Percentiles rank a stretch among this genome's conserved stretches.
phyloP scores from a whole-genome alignment of 1,139 yeast species.

The Nadsonia starkeyi-henricii region DNA sequence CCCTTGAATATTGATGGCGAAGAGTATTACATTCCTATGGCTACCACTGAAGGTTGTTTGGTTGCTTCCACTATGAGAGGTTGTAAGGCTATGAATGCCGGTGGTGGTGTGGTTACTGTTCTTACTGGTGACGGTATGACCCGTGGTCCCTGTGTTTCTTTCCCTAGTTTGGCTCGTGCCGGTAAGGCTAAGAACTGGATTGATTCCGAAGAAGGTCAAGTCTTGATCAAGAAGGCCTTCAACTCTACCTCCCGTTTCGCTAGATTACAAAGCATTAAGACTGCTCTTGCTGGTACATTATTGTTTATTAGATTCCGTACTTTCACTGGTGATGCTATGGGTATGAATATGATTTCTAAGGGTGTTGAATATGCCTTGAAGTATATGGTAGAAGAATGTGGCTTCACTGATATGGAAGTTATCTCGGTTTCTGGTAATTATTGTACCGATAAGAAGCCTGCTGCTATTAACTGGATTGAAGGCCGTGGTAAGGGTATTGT shows the following conservation, averaged over 20 bases:
- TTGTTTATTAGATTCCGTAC: conserved; percentile 86
- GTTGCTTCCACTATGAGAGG: conserved; percentile 99
- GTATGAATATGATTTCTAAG: conserved; percentile 98
- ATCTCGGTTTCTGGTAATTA: conserved; percentile 93
- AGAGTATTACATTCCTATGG: conserved; percentile 90
- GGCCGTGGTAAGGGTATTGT: conserved; percentile 98
- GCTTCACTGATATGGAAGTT: conserved; percentile 87
- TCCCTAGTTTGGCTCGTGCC: conserved; percentile 69
- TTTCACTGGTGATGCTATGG: conserved; percentile 99
- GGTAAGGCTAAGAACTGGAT: conserved; percentile 94
- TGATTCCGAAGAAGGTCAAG: conserved; percentile 90
- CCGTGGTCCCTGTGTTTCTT: conserved; percentile 93
- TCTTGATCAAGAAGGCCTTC: conserved; percentile 70
- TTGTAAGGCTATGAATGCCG: conserved; percentile 93
- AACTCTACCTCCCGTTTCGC: conserved; percentile 97
- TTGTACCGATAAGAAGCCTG: conserved; percentile 95
- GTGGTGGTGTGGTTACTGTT: conserved; percentile 91
- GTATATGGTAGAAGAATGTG: conserved; percentile 76
- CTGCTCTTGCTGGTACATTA: conserved; percentile 91
- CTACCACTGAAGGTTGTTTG: conserved; percentile 96
- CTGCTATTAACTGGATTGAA: conserved; percentile 97
- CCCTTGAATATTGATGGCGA: conserved; percentile 83
- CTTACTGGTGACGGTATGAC: conserved; percentile 97
- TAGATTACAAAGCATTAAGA: conserved; percentile 74
- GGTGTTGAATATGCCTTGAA: conserved; percentile 85